Conservation (phyloP, 202 grass and related monocot genomes). For the Schoenoplectus tabernaemontani region DNA sequence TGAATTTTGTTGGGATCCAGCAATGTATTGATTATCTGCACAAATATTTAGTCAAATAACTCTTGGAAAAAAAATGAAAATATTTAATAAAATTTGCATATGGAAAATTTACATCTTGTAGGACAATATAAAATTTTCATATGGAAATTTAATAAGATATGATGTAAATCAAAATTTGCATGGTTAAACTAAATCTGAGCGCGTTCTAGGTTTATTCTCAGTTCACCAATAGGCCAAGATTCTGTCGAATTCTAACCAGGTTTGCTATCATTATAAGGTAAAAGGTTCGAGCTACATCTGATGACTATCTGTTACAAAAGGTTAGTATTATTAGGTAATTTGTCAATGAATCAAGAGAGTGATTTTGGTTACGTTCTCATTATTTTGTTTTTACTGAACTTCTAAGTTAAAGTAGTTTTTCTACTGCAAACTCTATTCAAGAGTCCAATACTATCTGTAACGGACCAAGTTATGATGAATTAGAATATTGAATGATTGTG, state of each 20-base stretch:
- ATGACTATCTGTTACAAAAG: background rate
- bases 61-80: background rate
- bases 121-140: background rate
- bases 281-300: background rate
- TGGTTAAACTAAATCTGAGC: background rate
- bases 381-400: background rate
- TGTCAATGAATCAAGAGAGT: background rate
- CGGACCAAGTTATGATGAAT: background rate
- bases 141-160: background rate
- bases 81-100: too few species aligned
- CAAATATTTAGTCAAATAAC: constrained; percentile 13
- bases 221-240: background rate
- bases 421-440: background rate
- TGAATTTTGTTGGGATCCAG: constrained; percentile 55
- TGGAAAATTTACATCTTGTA: background rate
- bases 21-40: constrained; percentile 70
- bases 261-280: background rate
- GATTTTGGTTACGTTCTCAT: background rate
- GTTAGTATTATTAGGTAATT: background rate
- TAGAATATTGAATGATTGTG: background rate
- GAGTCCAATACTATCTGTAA: background rate
- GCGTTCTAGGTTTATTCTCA: background rate
- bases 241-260: background rate
- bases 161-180: background rate
- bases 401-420: background rate